Base-by-base conservation (phyloP, 164 flowering plant species). In the Berberis vulgaris region DNA sequence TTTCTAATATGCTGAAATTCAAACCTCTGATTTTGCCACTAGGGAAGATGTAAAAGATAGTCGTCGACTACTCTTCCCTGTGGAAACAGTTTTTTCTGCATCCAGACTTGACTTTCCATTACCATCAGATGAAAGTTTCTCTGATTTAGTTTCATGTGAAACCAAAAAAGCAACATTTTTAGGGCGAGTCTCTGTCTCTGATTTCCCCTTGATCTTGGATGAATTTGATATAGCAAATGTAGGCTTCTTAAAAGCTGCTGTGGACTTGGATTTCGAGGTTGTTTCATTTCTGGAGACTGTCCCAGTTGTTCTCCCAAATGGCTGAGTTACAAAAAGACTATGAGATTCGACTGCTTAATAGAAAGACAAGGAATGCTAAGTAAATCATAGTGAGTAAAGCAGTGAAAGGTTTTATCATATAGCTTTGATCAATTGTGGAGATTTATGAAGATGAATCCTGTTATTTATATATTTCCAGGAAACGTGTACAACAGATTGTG, bases 11-110 rank as follows among this genome's bases (percentile, higher is more conserved):
- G 26, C 8, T 7, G 26, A 59, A 2, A 49, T 55, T 44, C 39
- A 58, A 49, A 91, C 97, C 96, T 87, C 82, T 43, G 86, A 77
- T 80, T 76, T 71, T 43, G 78, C 74, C 69, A 88, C 65, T 12
- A 91, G 74, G 39, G 74, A 69, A 54, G 83, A 81, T 45, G 96
- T 88, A 72, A 72, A 91, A 62, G 97, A 91, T 65, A 73, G 84
- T 72, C 96, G 82, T 11, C 94, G 87, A 40, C 59, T 65, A 44
- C 77, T 63, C 70, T 71, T 85, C 63, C 7, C 9, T 5, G 74
- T 78, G 26, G 26, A 26, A 26, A 26, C 0, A 26, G 26, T 26
- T 26, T 26, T 26, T 26, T 26, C 26, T 26, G 26, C 26, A 26
- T 59, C 49, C 71, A 57, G 77, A 38, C 57, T 39, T 71, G n/a